Evolutionary conservation across 2,329 filamentous ascomycete genomes (phyloP).

Genomic region (Fusarium sp.): DNA sequence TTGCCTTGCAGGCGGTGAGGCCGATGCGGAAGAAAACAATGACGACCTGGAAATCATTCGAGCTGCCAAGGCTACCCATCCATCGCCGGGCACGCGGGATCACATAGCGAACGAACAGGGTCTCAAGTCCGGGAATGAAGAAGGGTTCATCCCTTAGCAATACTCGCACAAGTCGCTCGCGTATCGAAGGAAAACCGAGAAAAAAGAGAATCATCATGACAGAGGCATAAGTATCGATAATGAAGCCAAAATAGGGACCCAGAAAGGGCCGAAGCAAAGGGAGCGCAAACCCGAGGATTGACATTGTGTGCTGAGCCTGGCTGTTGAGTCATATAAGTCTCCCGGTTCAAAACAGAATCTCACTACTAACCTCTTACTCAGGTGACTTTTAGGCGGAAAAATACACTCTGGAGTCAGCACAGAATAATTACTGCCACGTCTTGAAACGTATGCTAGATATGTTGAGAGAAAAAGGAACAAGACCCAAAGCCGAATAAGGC

Average conservation of each 20-base stretch:
- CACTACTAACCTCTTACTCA: not conserved
- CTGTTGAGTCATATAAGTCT: not conserved
- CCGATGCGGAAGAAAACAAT: not conserved
- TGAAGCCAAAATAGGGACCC: not conserved
- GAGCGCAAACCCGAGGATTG: not conserved
- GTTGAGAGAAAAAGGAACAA: not conserved
- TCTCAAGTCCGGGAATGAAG: not conserved
- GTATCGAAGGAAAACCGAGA: not conserved
- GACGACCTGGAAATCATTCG: not conserved
- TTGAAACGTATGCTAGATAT: not conserved
- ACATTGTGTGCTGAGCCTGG: not conserved
- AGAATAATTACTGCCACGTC: not conserved
- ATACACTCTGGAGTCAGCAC: accelerated
- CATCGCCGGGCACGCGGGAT: not conserved
- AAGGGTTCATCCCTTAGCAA: not conserved
- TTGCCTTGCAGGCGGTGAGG: accelerated
- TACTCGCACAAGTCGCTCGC: not conserved
- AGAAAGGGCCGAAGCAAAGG: not conserved
- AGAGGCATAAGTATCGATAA: not conserved
- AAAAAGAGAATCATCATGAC: not conserved
- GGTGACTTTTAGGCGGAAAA: accelerated
- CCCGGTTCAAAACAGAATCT: not conserved
- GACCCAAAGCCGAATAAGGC: not conserved
- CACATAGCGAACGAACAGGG: not conserved
- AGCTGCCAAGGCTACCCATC: not conserved